Evolutionary conservation across 306 rosid species (phyloP), one percentile per base, ranked within the genome.

Genomic region (Cucurbita argyrosperma): DNA sequence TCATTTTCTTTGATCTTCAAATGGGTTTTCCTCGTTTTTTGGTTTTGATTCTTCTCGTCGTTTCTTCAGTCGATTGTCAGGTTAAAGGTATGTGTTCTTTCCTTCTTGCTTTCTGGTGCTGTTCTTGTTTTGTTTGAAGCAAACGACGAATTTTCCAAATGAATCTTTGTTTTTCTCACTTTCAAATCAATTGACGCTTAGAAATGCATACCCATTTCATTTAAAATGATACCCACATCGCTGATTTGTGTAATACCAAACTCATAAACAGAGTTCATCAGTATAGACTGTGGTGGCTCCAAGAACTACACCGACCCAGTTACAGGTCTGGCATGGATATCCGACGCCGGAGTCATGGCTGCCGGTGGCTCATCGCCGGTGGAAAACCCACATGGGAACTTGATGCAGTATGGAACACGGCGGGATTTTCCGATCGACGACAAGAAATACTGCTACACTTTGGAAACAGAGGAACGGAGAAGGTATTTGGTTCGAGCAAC

Each of bases 281-380:
- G 96, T 82, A 84, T 94, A 82, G 92, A 94, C 71, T 89, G 96
- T 82, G 95, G 95, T 78, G 97, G 96, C 11, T 78, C 92, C 26
- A 76, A 80, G 19, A 86, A 89, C 71, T 87, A 80, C 88, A 91
- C 85, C 9, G 97, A 94, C 83, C 61, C 54, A 67, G 79, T 62
- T 77, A 91, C 96, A 30, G 96, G 90, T 5, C 77, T 91, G 12
- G 4, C 78, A 88, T 94, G 99, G 99, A 83, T 80, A 76, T 85
- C 99, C 77, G 96, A 94, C 81, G 50, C 71, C 11, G 84, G 70
- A 40, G 53, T 83, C 13, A 94, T 91, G 89, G 79, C 74, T 54
- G 73, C 75, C 51, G 99, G 97, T 6, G 76, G 23, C 1, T 37
- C 82, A 60, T 87, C 81, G 51, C 63, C 61, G 66, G 90, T 91